A percentile compares a stretch with the other conserved stretches of the same genome.
Conservation (phyloP, 2,329 filamentous ascomycete genomes). For the Fusarium liriodendri region DNA sequence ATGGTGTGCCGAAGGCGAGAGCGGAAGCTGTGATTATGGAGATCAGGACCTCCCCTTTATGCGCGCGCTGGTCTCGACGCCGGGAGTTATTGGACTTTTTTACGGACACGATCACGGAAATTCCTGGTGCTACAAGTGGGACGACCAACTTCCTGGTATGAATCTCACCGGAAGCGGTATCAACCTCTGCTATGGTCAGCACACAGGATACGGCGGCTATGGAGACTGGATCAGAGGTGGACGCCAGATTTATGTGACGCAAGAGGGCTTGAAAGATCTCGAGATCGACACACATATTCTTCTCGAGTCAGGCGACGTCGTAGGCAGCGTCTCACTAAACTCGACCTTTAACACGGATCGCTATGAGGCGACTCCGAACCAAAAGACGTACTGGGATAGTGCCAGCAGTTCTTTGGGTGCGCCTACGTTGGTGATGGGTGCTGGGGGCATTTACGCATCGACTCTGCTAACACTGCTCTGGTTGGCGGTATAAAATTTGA, state of each 20-base stretch:
- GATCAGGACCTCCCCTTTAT: slow-evolving; percentile 71
- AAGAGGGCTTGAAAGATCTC: slow-evolving; percentile 51
- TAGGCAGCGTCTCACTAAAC: slow-evolving; percentile 67
- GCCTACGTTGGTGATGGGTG: not conserved
- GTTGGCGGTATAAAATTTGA: not conserved
- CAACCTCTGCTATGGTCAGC: slow-evolving; percentile 71
- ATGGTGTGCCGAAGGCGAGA: slow-evolving; percentile 56
- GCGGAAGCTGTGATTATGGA: slow-evolving; percentile 54
- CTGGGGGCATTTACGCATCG: not conserved
- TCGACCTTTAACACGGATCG: slow-evolving; percentile 67
- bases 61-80: slow-evolving; percentile 65
- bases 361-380: slow-evolving; percentile 60
- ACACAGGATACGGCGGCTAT: slow-evolving; percentile 78
- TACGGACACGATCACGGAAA: slow-evolving; percentile 75
- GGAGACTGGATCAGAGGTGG: slow-evolving; percentile 71
- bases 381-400: slow-evolving; percentile 42
- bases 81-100: slow-evolving; percentile 68
- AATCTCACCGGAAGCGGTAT: slow-evolving; percentile 55
- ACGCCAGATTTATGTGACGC: slow-evolving; percentile 63
- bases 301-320: slow-evolving; percentile 65
- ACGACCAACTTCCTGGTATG: slow-evolving; percentile 50
- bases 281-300: slow-evolving; percentile 70
- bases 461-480: not conserved
- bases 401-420: not conserved
- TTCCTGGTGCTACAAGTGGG: slow-evolving; percentile 67